phyloP scores from a whole-genome alignment of 768 basidiomycete species.

The Hydnomerulius pinastri region DNA sequence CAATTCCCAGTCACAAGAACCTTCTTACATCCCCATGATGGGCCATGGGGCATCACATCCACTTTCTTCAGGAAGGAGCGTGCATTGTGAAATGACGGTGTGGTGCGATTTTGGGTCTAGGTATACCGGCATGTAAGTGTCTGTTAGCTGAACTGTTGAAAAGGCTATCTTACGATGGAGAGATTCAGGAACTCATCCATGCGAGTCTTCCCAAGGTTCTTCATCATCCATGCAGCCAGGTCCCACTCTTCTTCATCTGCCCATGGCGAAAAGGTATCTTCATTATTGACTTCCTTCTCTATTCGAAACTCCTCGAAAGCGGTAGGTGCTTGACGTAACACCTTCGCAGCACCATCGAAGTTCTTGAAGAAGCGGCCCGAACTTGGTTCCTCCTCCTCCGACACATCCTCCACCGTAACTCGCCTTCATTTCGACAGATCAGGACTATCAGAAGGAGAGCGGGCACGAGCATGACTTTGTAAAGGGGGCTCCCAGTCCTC shows the following conservation, averaged over 20 bases:
- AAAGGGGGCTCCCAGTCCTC: conserved; percentile 37
- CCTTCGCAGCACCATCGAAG: neutral
- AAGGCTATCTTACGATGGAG: conserved; percentile 15
- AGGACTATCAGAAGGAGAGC: neutral
- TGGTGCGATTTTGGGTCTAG: conserved; percentile 1
- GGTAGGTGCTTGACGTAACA: neutral
- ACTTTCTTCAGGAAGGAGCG: conserved; percentile 21
- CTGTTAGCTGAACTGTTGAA: neutral
- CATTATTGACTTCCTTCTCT: neutral
- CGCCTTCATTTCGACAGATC: neutral
- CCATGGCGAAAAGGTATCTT: conserved; percentile 25
- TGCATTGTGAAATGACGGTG: conserved; percentile 28
- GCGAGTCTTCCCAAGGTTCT: conserved; percentile 27
- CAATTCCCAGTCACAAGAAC: conserved; percentile 21
- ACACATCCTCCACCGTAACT: neutral
- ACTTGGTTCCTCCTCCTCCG: neutral
- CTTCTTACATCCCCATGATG: conserved; percentile 23
- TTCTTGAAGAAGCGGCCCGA: neutral
- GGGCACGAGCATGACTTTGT: too few relatives aligned
- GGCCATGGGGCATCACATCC: conserved; percentile 20
- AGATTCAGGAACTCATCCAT: conserved; percentile 36
- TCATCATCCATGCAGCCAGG: conserved; percentile 34
- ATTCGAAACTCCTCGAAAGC: neutral
- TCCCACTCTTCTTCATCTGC: conserved; percentile 34
- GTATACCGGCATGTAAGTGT: neutral